phyloP scores from a whole-genome alignment of 108 stramenopile genomes.

The Cyclostephanos invisitatus region DNA sequence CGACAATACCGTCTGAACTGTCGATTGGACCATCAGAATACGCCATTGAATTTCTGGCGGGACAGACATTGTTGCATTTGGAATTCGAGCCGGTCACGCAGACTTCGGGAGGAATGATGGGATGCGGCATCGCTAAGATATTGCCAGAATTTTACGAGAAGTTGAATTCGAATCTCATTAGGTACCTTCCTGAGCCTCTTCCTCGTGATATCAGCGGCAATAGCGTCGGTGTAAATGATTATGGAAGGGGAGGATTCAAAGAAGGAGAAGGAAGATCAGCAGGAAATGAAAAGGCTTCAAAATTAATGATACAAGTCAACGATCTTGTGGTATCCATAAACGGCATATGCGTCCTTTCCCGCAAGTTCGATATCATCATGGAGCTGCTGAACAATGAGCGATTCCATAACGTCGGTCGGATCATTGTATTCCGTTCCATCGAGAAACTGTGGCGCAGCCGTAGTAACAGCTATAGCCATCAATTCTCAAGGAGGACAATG shows the following conservation, averaged over 20 bases:
- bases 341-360: conserved; percentile 36
- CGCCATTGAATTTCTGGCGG: conserved; percentile 37
- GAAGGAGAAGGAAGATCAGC: not conserved
- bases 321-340: conserved; percentile 45
- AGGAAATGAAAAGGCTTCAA: not conserved
- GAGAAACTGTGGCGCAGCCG: conserved; percentile 37
- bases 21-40: conserved; percentile 37
- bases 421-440: conserved; percentile 32
- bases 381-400: conserved; percentile 16
- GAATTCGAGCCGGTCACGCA: conserved; percentile 33
- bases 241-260: not conserved
- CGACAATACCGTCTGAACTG: conserved; percentile 4
- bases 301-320: conserved; percentile 36
- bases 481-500: conserved; percentile 30
- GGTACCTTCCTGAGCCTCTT: not conserved
- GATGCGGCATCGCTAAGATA: conserved; percentile 36
- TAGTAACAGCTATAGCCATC: not conserved
- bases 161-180: conserved; percentile 6
- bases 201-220: not conserved
- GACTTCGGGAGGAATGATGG: conserved; percentile 21
- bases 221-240: not conserved
- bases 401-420: conserved; percentile 14
- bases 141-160: conserved; percentile 23
- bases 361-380: conserved; percentile 24
- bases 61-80: conserved; percentile 28